Base-by-base conservation (phyloP, 768 basidiomycete species). In the Lactarius akahatsu region DNA sequence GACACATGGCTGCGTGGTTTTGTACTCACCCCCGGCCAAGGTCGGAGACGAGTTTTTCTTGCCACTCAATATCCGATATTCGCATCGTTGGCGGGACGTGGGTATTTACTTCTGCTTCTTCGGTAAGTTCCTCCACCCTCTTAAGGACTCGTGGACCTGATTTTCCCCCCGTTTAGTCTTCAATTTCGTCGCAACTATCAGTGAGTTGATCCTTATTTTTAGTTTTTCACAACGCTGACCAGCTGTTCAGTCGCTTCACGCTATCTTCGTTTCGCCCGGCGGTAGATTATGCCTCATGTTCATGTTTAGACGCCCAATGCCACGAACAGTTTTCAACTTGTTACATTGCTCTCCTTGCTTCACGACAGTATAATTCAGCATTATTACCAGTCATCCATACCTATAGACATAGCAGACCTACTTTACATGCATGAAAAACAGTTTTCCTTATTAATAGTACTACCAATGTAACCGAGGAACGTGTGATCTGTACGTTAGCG, bases 41-140 rank as follows among this genome's bases (percentile, higher is more conserved):
- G 76, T 83, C 28, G 90, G 91, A 0, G 88, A 92, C 69, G 78
- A 92, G 68, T 93, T 88, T 77, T 90, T 80, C 73, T 71, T 74
- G 13, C 88, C 88, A 0, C 76, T 93, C 52, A 90, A 90, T 68
- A 90, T 93, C 71, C 73, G 74, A 0, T 91, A 80, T 73, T 77
- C 79, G 7, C 72, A 83, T 23, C 78, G 88, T 10, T 90, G 90
- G 89, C 78, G 90, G 66, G 89, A 92, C 66, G 82, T 80, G 3
- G 89, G 85, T 65, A 85, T 91, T 41, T 71, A 88, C 43, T 85
- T 89, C 72, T 78, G 86, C 7, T 91, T 80, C 76, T 80, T 87
- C 64, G 76, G 84, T 85, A 59, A 72, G 82, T 78, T 56, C 13
- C 23, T 2, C 18, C 15, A 38, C 4, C 45, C 34, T 11, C 52